Evolutionary conservation across 2,329 filamentous ascomycete genomes (phyloP).

Genomic region (Uncinocarpus reesii): DNA sequence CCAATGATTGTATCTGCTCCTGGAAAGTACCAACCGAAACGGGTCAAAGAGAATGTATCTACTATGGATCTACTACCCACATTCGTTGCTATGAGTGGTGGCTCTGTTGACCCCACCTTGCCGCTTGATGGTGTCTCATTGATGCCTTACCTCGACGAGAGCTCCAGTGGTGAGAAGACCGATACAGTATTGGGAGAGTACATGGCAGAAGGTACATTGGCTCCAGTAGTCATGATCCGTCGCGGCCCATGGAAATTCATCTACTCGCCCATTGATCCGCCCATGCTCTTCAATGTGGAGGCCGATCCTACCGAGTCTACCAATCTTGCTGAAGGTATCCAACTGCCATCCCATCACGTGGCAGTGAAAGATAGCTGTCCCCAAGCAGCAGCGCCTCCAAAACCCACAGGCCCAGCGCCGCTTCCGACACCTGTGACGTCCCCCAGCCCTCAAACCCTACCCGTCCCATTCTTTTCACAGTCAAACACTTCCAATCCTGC

Average conservation of each 20-base stretch:
- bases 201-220: slow-evolving; percentile 82
- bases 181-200: slow-evolving; percentile 94
- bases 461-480: slow-evolving; percentile 23
- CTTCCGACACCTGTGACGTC: slow-evolving; percentile 29
- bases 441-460: slow-evolving; percentile 21
- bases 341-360: slow-evolving; percentile 29
- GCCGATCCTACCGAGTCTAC: slow-evolving; percentile 65
- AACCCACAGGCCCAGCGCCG: slow-evolving; percentile 12
- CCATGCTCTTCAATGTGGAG: slow-evolving; percentile 72
- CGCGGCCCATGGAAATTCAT: slow-evolving; percentile 85
- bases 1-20: slow-evolving; percentile 79
- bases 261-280: slow-evolving; percentile 70
- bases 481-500: slow-evolving; percentile 10
- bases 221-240: slow-evolving; percentile 88
- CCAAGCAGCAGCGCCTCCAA: slow-evolving; percentile 17
- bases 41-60: slow-evolving; percentile 73
- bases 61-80: slow-evolving; percentile 86
- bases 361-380: slow-evolving; percentile 34
- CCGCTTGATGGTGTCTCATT: slow-evolving; percentile 79
- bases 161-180: slow-evolving; percentile 45
- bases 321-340: slow-evolving; percentile 47
- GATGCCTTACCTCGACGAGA: slow-evolving; percentile 60
- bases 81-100: slow-evolving; percentile 70
- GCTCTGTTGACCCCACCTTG: slow-evolving; percentile 56
- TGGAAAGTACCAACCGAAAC: slow-evolving; percentile 61